phyloP scores from a whole-genome alignment of 345 rosid genomes.

The Cardamine chenopodiifolia region DNA sequence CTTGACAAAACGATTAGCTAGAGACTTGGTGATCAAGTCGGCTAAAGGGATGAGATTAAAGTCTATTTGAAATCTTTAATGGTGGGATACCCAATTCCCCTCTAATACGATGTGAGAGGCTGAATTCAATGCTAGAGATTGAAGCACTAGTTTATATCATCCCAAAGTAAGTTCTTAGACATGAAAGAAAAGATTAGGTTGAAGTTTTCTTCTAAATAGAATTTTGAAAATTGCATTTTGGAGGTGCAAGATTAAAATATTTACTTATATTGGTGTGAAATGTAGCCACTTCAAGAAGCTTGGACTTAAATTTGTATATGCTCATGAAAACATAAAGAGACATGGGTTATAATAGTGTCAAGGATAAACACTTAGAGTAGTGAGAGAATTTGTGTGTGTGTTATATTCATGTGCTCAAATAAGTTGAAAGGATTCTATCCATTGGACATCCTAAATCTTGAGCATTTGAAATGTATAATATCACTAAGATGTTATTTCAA shows the following conservation, averaged over 20 bases:
- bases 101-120: background rate
- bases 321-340: conserved; percentile 6
- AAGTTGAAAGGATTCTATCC: background rate
- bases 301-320: background rate
- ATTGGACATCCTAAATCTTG: background rate
- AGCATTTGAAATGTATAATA: no score
- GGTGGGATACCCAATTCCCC: background rate
- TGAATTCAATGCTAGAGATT: conserved; percentile 11
- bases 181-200: background rate
- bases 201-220: background rate
- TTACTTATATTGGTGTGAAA: background rate
- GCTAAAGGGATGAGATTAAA: background rate
- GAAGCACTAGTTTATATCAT: background rate
- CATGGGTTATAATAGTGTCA: background rate
- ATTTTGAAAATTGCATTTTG: background rate
- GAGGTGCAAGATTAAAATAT: background rate
- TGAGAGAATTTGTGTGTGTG: background rate
- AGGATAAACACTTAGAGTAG: background rate
- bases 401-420: background rate
- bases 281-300: background rate
- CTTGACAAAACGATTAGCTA: background rate
- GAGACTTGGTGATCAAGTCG: background rate
- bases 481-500: no score
- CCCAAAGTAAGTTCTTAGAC: background rate
- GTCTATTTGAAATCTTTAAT: background rate